These are phyloP conservation scores for Neonectria sp. DNA, from an alignment of 2,329 filamentous ascomycete genomes.

Conservation along the genomic window DNA sequence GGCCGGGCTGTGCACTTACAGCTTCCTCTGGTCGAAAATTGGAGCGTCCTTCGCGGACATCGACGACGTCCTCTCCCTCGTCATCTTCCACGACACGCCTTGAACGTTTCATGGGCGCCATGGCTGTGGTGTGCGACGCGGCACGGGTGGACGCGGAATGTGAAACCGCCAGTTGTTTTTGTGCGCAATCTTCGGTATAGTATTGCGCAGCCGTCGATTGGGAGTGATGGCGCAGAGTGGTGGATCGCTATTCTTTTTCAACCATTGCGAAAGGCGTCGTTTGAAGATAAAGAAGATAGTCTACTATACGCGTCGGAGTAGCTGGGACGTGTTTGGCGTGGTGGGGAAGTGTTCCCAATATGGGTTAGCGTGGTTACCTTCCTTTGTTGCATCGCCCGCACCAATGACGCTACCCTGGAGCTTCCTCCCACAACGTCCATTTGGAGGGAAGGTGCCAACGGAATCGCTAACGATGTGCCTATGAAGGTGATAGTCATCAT, in stretches of 20 bases:
- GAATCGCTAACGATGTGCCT: not conserved
- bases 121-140: constrained; percentile 36
- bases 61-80: constrained; percentile 51
- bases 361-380: constrained; percentile 29
- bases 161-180: not conserved
- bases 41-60: constrained; percentile 59
- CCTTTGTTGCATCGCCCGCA: not conserved
- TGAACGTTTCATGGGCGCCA: constrained; percentile 60
- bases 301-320: constrained; percentile 43
- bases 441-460: not conserved
- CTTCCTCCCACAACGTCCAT: constrained; percentile 5
- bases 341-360: constrained; percentile 16
- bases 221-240: not conserved
- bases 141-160: constrained; percentile 13
- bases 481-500: not conserved
- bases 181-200: not conserved
- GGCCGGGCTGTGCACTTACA: constrained; percentile 53
- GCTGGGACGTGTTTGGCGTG: constrained; percentile 34
- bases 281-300: constrained; percentile 9
- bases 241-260: not conserved
- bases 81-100: constrained; percentile 55
- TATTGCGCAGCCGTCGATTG: not conserved
- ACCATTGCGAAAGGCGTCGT: constrained; percentile 2
- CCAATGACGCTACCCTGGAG: constrained; percentile 14
- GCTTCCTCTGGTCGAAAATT: constrained; percentile 55